These are phyloP conservation scores for Lipomyces lipofer DNA, from an alignment of 805 yeast species.

Conservation along the genomic window DNA sequence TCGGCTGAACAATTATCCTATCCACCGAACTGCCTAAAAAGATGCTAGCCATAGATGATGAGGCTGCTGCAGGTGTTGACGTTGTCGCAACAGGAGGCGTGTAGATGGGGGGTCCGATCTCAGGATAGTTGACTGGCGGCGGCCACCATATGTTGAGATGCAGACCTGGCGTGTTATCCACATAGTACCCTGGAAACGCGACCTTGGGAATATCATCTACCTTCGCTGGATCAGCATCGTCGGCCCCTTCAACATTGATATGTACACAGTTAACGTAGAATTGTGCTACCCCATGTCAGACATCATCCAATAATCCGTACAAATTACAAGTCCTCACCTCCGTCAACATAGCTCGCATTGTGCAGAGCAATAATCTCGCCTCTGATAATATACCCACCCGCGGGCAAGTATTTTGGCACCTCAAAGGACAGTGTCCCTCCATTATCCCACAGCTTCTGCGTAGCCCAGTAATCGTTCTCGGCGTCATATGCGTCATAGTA, in stretches of 20 bases:
- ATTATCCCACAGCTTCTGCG: constrained; percentile 5
- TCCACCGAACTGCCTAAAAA: neutral
- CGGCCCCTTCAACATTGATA: neutral
- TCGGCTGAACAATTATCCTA: neutral
- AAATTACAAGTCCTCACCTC: too few species aligned
- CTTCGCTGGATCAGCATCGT: neutral
- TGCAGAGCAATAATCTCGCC: constrained; percentile 9
- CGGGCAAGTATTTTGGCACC: constrained; percentile 8
- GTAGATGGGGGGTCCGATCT: neutral
- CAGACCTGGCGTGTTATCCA: constrained; percentile 6
- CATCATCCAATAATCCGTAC: too few species aligned
- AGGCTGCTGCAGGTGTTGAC: neutral
- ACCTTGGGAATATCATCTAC: constrained; percentile 5
- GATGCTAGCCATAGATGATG: neutral
- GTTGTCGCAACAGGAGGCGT: neutral
- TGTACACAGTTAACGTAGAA: constrained; percentile 9
- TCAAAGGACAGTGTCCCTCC: constrained; percentile 2
- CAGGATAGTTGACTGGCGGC: neutral
- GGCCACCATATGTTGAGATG: constrained; percentile 7
- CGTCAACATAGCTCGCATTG: constrained; percentile 6
- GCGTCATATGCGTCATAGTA: constrained; percentile 8
- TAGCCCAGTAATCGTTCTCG: constrained; percentile 3
- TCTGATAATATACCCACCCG: constrained; percentile 7
- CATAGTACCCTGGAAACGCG: constrained; percentile 6
- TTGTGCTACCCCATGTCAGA: too few species aligned